Base-by-base conservation (phyloP, 257 asterid genomes). In the Coffea eugenioides region DNA sequence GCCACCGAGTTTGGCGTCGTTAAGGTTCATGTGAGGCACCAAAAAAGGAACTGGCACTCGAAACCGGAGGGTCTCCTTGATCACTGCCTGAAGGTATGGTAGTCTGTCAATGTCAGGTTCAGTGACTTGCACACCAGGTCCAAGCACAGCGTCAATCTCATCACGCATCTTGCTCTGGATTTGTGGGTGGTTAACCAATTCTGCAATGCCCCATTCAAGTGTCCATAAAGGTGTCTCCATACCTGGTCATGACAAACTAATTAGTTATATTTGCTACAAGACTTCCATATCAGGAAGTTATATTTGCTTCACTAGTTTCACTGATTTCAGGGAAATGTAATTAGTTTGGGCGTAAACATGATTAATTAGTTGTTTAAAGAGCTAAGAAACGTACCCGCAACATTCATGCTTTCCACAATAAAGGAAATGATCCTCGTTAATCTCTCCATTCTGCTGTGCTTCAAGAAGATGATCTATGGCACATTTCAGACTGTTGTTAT, bases 1-100 rank as follows among this genome's bases (percentile, higher is more conserved):
- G 39, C 92, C 95, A 0, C 84, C 81, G 2, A 92, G 93, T 83
- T 91, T 93, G 43, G 97, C 98, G 0, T 93, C 96, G 45, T 93
- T 85, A 81, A 92, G 95, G 85, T 93, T 93, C 98, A 93, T 93
- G 89, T 93, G 98, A 46, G 98, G 98, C 46, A 93, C 96, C 46
- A 93, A 65, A 6, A 92, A 91, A 1, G 98, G 98, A 77, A 92
- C 90, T 15, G 95, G 96, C 98, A 93, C 92, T 1, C 97, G 67
- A 4, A 92, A 91, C 12, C 97, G 92, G 46, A 93, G 96, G 0
- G 96, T 86, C 81, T 93, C 98, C 75, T 93, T 93, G 80, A 93
- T 14, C 80, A 93, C 97, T 0, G 97, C 98, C 65, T 93, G 94
- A 13, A 93, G 93, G 84, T 93, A 93, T 0, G 98, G 98, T 18